Conservation (phyloP, 768 basidiomycete species). For the Macrolepiota fuliginosa region DNA sequence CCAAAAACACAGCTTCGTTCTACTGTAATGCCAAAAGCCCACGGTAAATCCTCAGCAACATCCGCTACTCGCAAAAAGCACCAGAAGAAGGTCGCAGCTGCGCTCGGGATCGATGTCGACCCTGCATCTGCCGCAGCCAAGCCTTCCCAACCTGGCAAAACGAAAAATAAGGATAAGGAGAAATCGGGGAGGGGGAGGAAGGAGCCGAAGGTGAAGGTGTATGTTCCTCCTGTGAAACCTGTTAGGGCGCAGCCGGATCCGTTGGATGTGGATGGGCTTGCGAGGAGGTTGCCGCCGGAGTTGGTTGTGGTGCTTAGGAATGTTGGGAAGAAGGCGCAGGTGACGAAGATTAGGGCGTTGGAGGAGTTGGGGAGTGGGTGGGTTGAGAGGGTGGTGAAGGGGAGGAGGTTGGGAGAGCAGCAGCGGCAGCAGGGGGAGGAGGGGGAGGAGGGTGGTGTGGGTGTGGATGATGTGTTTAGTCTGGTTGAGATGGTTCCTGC, state of each 20-base stretch:
- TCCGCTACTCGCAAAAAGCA: conserved; percentile 93
- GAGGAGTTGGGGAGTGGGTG: conserved; percentile 76
- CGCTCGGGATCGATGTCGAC: conserved; percentile 32
- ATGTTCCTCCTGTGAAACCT: conserved; percentile 84
- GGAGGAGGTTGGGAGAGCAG: conserved; percentile 33
- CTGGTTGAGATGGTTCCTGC: conserved; percentile 74
- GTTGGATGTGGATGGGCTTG: conserved; percentile 79
- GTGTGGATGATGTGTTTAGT: conserved; percentile 29
- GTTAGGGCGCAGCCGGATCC: conserved; percentile 77
- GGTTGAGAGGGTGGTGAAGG: conserved; percentile 50
- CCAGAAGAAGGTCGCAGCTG: conserved; percentile 74
- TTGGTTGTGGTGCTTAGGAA: conserved; percentile 78
- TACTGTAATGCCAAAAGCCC: conserved; percentile 1
- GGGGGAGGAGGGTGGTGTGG: conserved; percentile 35
- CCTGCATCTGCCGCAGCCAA: conserved; percentile 10
- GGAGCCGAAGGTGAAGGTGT: conserved; percentile 81
- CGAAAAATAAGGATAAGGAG: conserved; percentile 39
- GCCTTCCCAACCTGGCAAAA: conserved; percentile 1
- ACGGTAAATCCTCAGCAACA: conserved; percentile 73
- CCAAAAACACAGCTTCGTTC: background rate
- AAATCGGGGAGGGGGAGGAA: conserved; percentile 49
- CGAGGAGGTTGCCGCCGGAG: conserved; percentile 71
- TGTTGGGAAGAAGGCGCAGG: conserved; percentile 85
- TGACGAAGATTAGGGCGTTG: conserved; percentile 81
- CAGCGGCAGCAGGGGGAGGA: conserved; percentile 20